These are phyloP conservation scores for Mycena rebaudengoi DNA, from an alignment of 768 basidiomycete genomes.

Conservation along the genomic window DNA sequence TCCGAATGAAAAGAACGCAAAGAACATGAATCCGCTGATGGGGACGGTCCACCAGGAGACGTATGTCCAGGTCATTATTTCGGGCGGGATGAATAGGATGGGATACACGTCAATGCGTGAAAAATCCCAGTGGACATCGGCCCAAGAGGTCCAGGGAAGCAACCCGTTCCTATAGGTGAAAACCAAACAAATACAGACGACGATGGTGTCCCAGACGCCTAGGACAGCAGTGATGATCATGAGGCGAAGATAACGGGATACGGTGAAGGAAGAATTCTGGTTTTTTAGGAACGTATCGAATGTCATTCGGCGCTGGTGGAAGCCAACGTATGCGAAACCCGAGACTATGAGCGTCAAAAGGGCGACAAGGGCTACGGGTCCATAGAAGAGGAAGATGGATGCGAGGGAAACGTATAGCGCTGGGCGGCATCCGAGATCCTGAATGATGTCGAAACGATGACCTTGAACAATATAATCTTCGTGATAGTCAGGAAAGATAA, in stretches of 20 bases:
- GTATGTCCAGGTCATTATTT: not conserved
- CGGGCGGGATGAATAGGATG: not conserved
- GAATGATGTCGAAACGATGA: constrained; percentile 67
- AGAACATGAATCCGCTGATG: constrained; percentile 7
- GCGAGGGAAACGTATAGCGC: constrained; percentile 4
- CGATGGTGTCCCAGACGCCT: constrained; percentile 5
- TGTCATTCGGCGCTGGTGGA: constrained; percentile 1
- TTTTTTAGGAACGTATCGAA: not conserved
- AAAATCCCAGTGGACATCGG: constrained; percentile 12
- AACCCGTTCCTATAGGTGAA: not conserved
- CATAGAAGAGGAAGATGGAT: constrained; percentile 7
- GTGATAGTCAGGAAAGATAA: not conserved
- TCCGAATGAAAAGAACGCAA: constrained; percentile 10
- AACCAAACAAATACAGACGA: not conserved
- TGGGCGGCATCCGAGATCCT: constrained; percentile 60
- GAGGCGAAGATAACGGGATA: not conserved
- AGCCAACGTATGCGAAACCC: not conserved
- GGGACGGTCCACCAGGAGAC: constrained; percentile 5
- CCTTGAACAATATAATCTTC: constrained; percentile 67
- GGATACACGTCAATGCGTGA: constrained; percentile 2
- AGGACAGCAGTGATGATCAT: constrained; percentile 13
- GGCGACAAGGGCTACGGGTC: not conserved
- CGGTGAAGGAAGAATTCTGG: not conserved
- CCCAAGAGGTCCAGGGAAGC: constrained; percentile 10
- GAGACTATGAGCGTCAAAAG: not conserved